phyloP scores from a whole-genome alignment of 306 rosid genomes.

The Cicer judaicum region DNA sequence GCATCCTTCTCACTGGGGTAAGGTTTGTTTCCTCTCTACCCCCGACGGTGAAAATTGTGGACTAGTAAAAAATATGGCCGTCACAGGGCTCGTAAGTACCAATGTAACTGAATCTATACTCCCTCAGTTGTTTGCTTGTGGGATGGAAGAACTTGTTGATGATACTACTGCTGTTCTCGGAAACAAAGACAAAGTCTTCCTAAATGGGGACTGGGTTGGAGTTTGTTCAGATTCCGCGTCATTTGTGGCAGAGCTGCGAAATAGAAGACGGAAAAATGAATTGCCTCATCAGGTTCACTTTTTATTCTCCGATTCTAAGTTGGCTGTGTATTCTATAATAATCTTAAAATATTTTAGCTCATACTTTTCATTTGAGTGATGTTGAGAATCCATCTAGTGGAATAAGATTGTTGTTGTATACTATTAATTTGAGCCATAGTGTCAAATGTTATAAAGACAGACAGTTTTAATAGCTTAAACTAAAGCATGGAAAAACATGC shows the following conservation, averaged over 20 bases:
- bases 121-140: conserved; percentile 59
- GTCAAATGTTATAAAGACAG: conserved; percentile 29
- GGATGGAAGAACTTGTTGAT: conserved; percentile 79
- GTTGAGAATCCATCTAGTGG: neutral
- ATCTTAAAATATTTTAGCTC: conserved; percentile 17
- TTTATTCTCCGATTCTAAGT: conserved; percentile 32
- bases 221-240: conserved; percentile 67
- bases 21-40: conserved; percentile 93
- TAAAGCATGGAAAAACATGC: conserved; percentile 22
- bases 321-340: conserved; percentile 35
- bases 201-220: conserved; percentile 95
- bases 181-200: conserved; percentile 70
- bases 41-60: conserved; percentile 99
- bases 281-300: conserved; percentile 75
- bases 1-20: conserved; percentile 99
- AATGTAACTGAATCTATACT: conserved; percentile 52
- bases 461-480: conserved; percentile 24
- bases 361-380: conserved; percentile 25
- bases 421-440: conserved; percentile 22
- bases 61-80: conserved; percentile 84
- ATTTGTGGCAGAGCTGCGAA: conserved; percentile 68
- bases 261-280: conserved; percentile 62
- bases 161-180: conserved; percentile 63
- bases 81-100: conserved; percentile 84
- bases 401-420: conserved; percentile 10